phyloP scores from a whole-genome alignment of 176 grass and related monocot genomes.

The Aegilops tauschii region DNA sequence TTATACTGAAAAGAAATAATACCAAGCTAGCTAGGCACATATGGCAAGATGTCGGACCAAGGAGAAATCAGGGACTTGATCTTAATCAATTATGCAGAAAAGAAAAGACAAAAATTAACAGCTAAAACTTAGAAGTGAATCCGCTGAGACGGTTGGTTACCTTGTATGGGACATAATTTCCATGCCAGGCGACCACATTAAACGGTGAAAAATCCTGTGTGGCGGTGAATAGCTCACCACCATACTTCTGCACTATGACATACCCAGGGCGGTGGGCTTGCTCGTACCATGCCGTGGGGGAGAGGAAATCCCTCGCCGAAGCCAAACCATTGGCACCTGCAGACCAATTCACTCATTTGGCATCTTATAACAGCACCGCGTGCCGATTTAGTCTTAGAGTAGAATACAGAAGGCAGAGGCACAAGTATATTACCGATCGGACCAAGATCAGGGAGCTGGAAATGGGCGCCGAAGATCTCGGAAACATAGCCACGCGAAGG shows the following conservation, averaged over 20 bases:
- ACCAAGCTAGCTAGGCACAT: too few relatives aligned
- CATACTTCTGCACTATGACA: slow-evolving; percentile 79
- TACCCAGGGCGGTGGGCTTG: slow-evolving; percentile 59
- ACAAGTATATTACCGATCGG: slow-evolving; percentile 57
- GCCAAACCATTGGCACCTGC: slow-evolving; percentile 92
- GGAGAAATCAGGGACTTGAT: too few relatives aligned
- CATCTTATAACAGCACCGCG: not conserved
- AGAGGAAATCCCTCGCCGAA: slow-evolving; percentile 79
- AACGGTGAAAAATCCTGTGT: slow-evolving; percentile 94
- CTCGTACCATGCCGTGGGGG: slow-evolving; percentile 85
- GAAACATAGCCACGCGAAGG: slow-evolving; percentile 84
- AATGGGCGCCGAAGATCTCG: slow-evolving; percentile 89
- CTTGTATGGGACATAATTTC: slow-evolving; percentile 96
- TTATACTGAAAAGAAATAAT: slow-evolving; percentile 66
- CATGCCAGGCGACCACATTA: slow-evolving; percentile 96
- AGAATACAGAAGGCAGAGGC: not conserved
- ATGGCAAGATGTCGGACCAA: not conserved
- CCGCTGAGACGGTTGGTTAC: slow-evolving; percentile 10
- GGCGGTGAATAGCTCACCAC: slow-evolving; percentile 80
- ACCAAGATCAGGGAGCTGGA: slow-evolving; percentile 92
- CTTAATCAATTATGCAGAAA: too few relatives aligned
- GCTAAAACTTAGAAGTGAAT: too few relatives aligned
- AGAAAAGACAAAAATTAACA: too few relatives aligned
- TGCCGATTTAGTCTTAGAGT: rapidly evolving
- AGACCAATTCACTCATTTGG: not conserved